Evolutionary conservation across 768 basidiomycete genomes (phyloP), one percentile per base, ranked within the genome.

Genomic region (Mycena olivaceomarginata): DNA sequence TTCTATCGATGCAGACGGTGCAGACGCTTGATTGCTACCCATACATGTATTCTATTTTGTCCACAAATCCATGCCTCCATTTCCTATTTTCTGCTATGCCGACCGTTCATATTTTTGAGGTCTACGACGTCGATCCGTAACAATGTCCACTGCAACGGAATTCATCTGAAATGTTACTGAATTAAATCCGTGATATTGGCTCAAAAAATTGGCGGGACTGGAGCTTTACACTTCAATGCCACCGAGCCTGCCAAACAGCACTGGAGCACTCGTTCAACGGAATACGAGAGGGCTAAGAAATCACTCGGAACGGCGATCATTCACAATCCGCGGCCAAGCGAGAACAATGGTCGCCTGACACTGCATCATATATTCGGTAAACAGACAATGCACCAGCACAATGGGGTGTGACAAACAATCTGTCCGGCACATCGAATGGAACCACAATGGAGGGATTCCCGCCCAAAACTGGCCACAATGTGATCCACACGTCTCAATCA

Each of bases 401-500:
- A 53, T 53, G n/a, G 20, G 4, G n/a, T n/a, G 20, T 53, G 53
- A 1, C 8, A 53, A 53, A 22, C n/a, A 53, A 53, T 9, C 53
- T 53, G 20, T 53, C n/a, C 20, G 53, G 20, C 53, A 60, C 31
- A 37, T 37, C 31, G 12, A 60, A 18, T 53, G 66, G 46, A 53
- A n/a, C 18, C 53, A 57, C 67, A 53, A 53, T 68, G 67, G 51
- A 22, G 51, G 51, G 53, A 68, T 68, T 68, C 39, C 51, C 39
- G 67, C 56, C 67, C 67, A 68, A 68, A 57, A 56, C 51, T 68
- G 53, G 18, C 18, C 2, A 56, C 20, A 16, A 68, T 68, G 53
- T 68, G 67, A 25, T 4, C 0, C 7, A 1, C 67, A 15, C 20
- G 7, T 41, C 6, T 56, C 51, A 56, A 13, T 22, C 67, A 68